These are phyloP conservation scores for Teunomyces aglyptinius DNA, from an alignment of 805 yeast species.

Conservation along the genomic window DNA sequence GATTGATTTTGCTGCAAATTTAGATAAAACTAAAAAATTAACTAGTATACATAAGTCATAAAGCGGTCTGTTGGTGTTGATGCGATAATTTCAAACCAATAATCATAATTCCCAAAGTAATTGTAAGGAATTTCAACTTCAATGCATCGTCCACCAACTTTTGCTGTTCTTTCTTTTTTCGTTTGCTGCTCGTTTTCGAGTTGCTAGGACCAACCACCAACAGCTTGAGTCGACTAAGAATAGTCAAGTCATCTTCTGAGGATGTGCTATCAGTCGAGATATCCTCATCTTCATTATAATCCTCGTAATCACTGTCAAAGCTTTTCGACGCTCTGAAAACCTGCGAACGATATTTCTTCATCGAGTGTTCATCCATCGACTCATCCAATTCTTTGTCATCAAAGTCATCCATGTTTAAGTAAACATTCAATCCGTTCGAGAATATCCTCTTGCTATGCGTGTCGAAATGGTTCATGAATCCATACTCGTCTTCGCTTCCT, in stretches of 20 bases:
- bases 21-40: background rate
- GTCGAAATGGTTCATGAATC: constrained; percentile 27
- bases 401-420: constrained; percentile 21
- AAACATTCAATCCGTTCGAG: constrained; percentile 25
- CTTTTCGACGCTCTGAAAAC: constrained; percentile 16
- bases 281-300: constrained; percentile 12
- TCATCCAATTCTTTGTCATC: constrained; percentile 14
- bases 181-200: constrained; percentile 1
- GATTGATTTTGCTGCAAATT: background rate
- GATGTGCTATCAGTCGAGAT: constrained; percentile 8
- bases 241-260: constrained; percentile 24
- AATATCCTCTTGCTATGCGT: constrained; percentile 24
- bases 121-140: constrained; percentile 41
- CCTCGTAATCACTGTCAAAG: constrained; percentile 11
- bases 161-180: constrained; percentile 19
- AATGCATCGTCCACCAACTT: constrained; percentile 37
- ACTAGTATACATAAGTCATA: background rate
- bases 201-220: constrained; percentile 29
- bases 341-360: constrained; percentile 39
- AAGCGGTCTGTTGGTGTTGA: constrained; percentile 9
- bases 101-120: constrained; percentile 42
- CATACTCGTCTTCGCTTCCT: constrained; percentile 30
- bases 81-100: constrained; percentile 38
- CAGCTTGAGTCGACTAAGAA: constrained; percentile 35
- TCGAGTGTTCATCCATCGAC: constrained; percentile 12